Conservation (phyloP, 768 basidiomycete genomes). For the Heimioporus sp. region DNA sequence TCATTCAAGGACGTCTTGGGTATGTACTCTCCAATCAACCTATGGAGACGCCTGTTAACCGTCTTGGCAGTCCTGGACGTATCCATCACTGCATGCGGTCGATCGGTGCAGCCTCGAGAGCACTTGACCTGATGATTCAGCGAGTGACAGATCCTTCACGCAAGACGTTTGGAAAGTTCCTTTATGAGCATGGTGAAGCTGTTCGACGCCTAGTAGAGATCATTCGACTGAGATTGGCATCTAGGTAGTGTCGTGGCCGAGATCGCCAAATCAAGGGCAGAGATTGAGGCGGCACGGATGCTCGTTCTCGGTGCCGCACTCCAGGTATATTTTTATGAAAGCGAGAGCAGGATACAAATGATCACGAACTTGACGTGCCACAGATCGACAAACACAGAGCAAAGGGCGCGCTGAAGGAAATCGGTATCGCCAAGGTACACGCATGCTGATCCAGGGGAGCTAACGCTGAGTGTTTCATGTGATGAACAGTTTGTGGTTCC, state of each 20-base stretch:
- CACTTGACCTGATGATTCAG: conserved; percentile 84
- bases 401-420: conserved; percentile 96
- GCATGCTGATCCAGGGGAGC: background rate
- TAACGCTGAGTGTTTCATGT: too few species aligned
- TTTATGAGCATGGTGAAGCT: conserved; percentile 82
- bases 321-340: conserved; percentile 46
- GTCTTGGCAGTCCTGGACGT: conserved; percentile 71
- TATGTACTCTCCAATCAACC: conserved; percentile 29
- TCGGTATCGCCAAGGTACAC: conserved; percentile 91
- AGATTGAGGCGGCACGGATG: conserved; percentile 85
- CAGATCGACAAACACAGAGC: conserved; percentile 90
- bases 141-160: conserved; percentile 89
- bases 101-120: conserved; percentile 82
- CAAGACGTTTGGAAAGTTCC: conserved; percentile 91
- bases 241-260: conserved; percentile 85
- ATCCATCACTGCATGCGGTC: conserved; percentile 98
- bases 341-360: background rate
- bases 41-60: background rate
- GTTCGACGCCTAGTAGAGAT: background rate
- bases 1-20: conserved; percentile 96
- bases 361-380: conserved; percentile 3
- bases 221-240: background rate
- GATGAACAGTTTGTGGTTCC: conserved; percentile 86
- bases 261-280: conserved; percentile 89
- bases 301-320: conserved; percentile 91